phyloP scores from a whole-genome alignment of 495 filamentous ascomycete species.

The Penicillium robsamsonii region DNA sequence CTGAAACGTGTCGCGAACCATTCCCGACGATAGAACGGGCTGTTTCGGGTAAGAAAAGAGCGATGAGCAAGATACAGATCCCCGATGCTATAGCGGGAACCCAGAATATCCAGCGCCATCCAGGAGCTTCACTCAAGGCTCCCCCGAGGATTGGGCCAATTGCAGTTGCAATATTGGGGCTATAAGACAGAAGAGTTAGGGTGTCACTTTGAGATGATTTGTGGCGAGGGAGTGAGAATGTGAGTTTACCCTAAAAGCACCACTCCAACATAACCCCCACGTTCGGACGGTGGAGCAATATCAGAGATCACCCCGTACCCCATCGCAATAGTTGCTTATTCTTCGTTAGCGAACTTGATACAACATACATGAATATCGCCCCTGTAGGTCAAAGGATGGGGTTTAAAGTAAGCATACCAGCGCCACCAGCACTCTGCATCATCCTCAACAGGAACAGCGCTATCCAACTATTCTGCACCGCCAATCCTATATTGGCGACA shows the following conservation, averaged over 20 bases:
- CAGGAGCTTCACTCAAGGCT: not conserved
- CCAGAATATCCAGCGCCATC: not conserved
- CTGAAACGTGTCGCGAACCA: not conserved
- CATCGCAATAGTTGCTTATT: not conserved
- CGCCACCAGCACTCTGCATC: not conserved
- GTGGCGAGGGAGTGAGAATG: not conserved
- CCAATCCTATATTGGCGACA: not conserved
- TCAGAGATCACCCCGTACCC: not conserved
- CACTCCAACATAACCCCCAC: not conserved
- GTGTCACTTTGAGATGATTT: not conserved
- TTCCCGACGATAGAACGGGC: not conserved
- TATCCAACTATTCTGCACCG: not conserved
- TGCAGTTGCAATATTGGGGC: not conserved
- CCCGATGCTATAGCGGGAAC: not conserved
- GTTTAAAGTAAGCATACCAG: not conserved
- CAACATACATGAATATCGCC: not conserved
- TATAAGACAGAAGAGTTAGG: not conserved
- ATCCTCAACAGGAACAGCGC: not conserved
- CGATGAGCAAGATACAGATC: not conserved
- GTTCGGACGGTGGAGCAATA: not conserved
- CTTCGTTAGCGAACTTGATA: not conserved
- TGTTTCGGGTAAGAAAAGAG: not conserved
- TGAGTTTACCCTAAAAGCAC: not conserved
- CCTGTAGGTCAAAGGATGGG: not conserved
- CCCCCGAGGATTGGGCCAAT: not conserved